Conservation (phyloP, 805 yeast species). For the Barnettozyma wickerhamii region DNA sequence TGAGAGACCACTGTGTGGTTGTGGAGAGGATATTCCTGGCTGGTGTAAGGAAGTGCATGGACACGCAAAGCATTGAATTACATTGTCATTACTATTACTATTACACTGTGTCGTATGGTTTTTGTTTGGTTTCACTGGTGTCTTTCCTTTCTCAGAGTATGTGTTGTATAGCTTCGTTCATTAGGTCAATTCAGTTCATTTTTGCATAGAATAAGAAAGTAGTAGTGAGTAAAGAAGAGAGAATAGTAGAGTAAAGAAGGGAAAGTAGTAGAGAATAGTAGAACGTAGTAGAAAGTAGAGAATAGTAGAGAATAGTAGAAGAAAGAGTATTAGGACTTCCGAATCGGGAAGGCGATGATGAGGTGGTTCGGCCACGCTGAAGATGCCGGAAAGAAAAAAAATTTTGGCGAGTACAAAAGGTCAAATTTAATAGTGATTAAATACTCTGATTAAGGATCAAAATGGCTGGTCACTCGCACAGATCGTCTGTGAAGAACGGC, state of each 20-base stretch:
- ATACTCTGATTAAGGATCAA: background rate
- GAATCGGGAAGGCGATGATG: conserved; percentile 5
- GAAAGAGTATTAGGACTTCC: background rate
- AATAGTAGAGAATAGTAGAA: background rate
- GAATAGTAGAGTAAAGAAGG: too few relatives aligned
- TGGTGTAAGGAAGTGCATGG: conserved; percentile 71
- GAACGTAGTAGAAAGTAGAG: too few relatives aligned
- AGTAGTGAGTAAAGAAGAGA: too few relatives aligned
- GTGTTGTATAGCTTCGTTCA: too few relatives aligned
- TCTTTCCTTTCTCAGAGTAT: too few relatives aligned
- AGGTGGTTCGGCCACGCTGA: conserved; percentile 2
- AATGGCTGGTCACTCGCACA: conserved; percentile 79
- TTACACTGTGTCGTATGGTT: background rate
- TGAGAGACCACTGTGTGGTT: conserved; percentile 71
- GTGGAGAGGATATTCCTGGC: conserved; percentile 88
- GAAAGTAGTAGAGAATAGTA: too few relatives aligned
- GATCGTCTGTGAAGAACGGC: conserved; percentile 75
- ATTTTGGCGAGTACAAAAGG: background rate
- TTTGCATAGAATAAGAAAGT: too few relatives aligned
- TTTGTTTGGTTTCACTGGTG: background rate
- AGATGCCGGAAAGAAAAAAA: background rate
- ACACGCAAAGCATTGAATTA: conserved; percentile 32
- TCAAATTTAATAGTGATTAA: background rate
- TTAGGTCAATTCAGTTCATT: too few relatives aligned
- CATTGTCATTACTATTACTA: background rate